Conservation (phyloP, 192 early-diverging fungal genomes). For the Fimicolochytrium jonesii region DNA sequence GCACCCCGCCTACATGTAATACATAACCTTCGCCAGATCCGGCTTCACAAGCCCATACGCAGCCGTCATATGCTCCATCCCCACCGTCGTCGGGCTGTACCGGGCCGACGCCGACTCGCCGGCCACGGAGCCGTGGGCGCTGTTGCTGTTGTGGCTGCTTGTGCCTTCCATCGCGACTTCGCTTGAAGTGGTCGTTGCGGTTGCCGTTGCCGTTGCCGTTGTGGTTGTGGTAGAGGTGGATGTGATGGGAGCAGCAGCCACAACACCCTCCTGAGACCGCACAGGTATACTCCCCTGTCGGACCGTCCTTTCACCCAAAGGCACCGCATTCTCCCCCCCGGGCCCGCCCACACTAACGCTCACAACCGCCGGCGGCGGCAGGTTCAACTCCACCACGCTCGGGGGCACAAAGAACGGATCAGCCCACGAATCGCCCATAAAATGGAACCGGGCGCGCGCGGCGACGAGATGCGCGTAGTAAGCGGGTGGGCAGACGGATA, state of each 20-base stretch:
- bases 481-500: slow-evolving; percentile 78
- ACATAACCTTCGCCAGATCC: slow-evolving; percentile 52
- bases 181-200: too few species aligned
- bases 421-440: slow-evolving; percentile 30
- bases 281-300: too few species aligned
- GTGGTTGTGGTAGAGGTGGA: too few species aligned
- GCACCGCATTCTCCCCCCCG: too few species aligned
- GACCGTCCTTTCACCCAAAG: too few species aligned
- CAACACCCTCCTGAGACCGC: too few species aligned
- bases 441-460: slow-evolving; percentile 75
- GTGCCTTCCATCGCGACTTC: neutral
- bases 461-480: slow-evolving; percentile 91
- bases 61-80: slow-evolving; percentile 25
- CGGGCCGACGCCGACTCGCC: neutral
- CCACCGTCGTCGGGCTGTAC: neutral
- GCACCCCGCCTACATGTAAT: slow-evolving; percentile 54
- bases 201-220: too few species aligned
- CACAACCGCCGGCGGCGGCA: neutral
- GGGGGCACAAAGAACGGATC: too few species aligned
- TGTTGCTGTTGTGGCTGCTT: neutral
- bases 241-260: too few species aligned
- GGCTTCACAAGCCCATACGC: slow-evolving; percentile 47
- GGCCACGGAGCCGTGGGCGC: neutral
- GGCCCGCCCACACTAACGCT: neutral
- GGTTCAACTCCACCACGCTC: slow-evolving; percentile 12